Base-by-base conservation (phyloP, 768 basidiomycete genomes). In the Lactarius indigo region DNA sequence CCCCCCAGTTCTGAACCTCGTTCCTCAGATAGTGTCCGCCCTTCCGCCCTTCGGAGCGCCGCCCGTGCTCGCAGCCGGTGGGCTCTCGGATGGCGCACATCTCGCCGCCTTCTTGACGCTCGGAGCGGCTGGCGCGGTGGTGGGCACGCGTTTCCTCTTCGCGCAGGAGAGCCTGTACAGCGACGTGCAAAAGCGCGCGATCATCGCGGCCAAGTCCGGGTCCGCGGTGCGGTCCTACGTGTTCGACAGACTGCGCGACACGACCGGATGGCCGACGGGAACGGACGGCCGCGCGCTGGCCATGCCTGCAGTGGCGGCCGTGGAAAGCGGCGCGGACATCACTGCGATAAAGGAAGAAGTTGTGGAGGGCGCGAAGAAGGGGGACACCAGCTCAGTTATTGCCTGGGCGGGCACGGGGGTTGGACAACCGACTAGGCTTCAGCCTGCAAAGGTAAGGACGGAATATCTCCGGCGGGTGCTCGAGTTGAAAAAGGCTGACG, bases 111-210 rank as follows among this genome's bases (percentile, higher is more conserved):
- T 87, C 54, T 82, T 95, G 63, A 75, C 83, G 6, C 80, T 89
- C 39, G 91, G 91, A 17, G 89, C 86, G 2, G 78, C 85, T 28
- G 92, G 88, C 3, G 87, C 77, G 12, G 87, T 87, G 35, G 72
- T 88, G 26, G 92, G 92, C 61, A 94, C 92, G 0, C 87, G 90
- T 8, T 91, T 93, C 72, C 76, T 90, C 57, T 78, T 88, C 66
- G 84, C 89, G 1, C 80, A 82, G 4, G 90, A 92, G 77, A 82
- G 87, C 68, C 75, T 70, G 39, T 79, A 78, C 72, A 63, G 77
- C 6, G 63, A 65, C 5, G 66, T 62, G 10, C 74, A 77, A 64
- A 81, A 81, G 72, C 65, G 72, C 12, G 71, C 75, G 2, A 65
- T 81, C 64, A 57, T 76, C 17, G 72, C 59, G 13, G 76, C 76